Conservation (phyloP, 2,329 filamentous ascomycete genomes). For the Amauroascus verrucosus region DNA sequence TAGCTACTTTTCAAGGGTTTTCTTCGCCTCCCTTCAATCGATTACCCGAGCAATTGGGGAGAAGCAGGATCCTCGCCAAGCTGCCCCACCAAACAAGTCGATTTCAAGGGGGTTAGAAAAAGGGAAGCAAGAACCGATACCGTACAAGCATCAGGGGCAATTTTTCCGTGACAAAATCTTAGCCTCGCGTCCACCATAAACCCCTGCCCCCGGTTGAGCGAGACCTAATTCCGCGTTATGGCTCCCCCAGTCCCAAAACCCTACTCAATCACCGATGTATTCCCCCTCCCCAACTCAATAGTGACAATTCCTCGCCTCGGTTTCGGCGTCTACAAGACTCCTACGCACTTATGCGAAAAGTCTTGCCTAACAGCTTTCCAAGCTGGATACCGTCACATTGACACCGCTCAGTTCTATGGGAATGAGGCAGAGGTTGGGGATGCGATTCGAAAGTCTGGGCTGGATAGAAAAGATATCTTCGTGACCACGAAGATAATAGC, state of each 20-base stretch:
- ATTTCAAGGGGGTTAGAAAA: not conserved
- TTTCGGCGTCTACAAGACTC: constrained; percentile 60
- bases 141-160: not conserved
- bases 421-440: constrained; percentile 59
- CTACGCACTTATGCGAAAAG: constrained; percentile 43
- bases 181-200: no score
- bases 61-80: not conserved
- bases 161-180: not conserved
- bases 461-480: constrained; percentile 42
- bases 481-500: constrained; percentile 60
- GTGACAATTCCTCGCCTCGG: constrained; percentile 55
- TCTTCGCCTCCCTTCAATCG: not conserved
- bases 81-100: not conserved
- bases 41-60: not conserved
- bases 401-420: constrained; percentile 56
- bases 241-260: constrained; percentile 15
- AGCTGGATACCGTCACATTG: constrained; percentile 38
- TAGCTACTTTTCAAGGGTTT: no score
- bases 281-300: constrained; percentile 42
- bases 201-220: not conserved
- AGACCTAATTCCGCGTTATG: constrained; percentile 17
- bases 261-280: constrained; percentile 39
- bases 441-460: constrained; percentile 47
- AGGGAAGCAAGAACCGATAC: no score
- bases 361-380: constrained; percentile 50